Evolutionary conservation across 2,329 filamentous ascomycete genomes (phyloP), one percentile per base, ranked within the genome.

Genomic region (Chrysoporthe puriensis): DNA sequence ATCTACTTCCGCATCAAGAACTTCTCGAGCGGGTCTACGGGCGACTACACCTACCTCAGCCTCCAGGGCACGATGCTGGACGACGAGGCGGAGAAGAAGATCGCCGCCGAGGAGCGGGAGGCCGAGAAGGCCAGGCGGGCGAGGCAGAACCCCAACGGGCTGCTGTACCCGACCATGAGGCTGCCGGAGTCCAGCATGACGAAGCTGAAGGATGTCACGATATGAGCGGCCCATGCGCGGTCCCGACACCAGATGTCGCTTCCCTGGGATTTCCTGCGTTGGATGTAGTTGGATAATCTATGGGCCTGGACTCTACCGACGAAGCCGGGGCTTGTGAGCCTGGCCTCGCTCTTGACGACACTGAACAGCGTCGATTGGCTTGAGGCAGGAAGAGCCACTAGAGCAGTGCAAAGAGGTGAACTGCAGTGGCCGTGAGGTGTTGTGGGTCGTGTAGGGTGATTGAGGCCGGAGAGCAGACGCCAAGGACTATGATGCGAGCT

Each of bases 11-110:
- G 89, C 71, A 93, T 97, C 75, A 89, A 90, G 72, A 93, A 96
- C 76, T 92, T 96, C 70, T 94, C 97, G 73, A 90, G 92, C 0
- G 91, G 90, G 40, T 86, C 89, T 59, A 92, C 91, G 71, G 88
- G 89, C 63, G 88, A 90, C 72, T 90, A 90, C 69, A 93, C 91
- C 13, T 96, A 95, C 76, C 80, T 97, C 69, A 94, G 91, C 72
- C 90, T 97, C 70, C 91, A 96, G 77, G 95, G 94, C 36, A 96
- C 92, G n/a, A 90, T 97, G 86, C 80, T 97, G 62, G 83, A 85
- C 59, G 86, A 86, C 56, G 86, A 87, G 26, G 90, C 89, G 34
- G 93, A 96, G 79, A 82, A 80, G 71, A 80, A 81, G 36, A 80
- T 91, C 42, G 80, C 87, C 59, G 82, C 83, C 9, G 82, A 86